Evolutionary conservation across 2,329 filamentous ascomycete species (phyloP), one percentile per base, ranked within the genome.

Genomic region (Fusarium albidum): DNA sequence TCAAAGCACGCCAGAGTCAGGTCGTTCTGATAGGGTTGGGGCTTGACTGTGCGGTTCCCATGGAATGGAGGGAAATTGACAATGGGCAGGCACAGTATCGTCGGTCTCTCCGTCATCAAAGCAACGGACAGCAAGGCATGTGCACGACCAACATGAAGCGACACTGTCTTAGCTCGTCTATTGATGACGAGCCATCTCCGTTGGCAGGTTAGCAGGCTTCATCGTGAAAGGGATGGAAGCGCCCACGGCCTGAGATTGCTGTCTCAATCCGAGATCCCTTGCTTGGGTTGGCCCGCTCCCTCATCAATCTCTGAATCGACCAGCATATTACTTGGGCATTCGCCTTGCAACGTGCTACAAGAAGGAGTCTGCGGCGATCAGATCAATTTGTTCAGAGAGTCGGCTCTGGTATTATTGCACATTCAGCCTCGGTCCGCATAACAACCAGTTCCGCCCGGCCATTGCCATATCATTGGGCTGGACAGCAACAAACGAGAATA

Each of bases 91-190:
- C 3, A 12, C 33, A 21, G 21, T 21, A 21, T 35, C 14, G 15
- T 15, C 18, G 12, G 34, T 17, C 21, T 26, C 29, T 21, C 42
- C 41, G 41, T 44, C 31, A 44, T 34, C 28, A 37, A 41, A 37
- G 31, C 28, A 14, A 25, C 37, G 44, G 42, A 35, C 17, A 32
- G 47, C 56, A 51, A 29, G 41, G 35, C 33, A 52, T 37, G 21
- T 34, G 52, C 57, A 27, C 57, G 28, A 27, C 31, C 34, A 45
- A 15, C 28, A 32, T 33, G 35, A 37, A 48, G 29, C 48, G 44
- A 34, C 41, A 51, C 45, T 61, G 58, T 61, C 57, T 61, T 45
- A 61, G 39, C 32, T 28, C 41, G 15, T 56, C 49, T 59, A 52
- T 49, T 62, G 43, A 47, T 46, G 33, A 52, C 34, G 28, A 14